Conservation (phyloP, 1,284 basidiomycete genomes). For the Pulchroboletus neoregius region DNA sequence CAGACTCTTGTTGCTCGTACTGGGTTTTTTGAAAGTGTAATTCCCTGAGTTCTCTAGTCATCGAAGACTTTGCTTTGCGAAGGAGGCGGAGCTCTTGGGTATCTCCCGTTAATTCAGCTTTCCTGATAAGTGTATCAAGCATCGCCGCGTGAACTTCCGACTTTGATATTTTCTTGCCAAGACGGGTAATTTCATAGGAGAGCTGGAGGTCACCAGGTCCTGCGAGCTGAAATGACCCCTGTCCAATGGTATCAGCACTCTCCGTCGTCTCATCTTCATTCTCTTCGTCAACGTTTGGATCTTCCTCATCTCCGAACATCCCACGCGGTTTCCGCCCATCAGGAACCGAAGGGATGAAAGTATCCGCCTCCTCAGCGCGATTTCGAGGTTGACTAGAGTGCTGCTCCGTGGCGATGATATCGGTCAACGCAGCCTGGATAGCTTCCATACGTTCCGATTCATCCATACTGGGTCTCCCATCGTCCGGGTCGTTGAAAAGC, state of each 20-base stretch:
- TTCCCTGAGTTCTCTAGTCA: constrained; percentile 80
- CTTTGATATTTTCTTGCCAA: constrained; percentile 72
- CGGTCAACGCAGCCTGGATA: constrained; percentile 89
- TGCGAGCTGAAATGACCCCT: constrained; percentile 63
- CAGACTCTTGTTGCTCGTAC: constrained; percentile 86
- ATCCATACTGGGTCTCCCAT: constrained; percentile 57
- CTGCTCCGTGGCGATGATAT: constrained; percentile 86
- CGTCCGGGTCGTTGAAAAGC: constrained; percentile 75
- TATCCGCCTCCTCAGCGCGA: constrained; percentile 10
- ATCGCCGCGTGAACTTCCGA: constrained; percentile 78
- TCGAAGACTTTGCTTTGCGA: constrained; percentile 73
- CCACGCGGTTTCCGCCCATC: constrained; percentile 27
- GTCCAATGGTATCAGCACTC: constrained; percentile 43
- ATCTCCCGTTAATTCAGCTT: constrained; percentile 92
- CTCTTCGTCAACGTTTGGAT: constrained; percentile 36
- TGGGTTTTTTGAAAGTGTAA: constrained; percentile 86
- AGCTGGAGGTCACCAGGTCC: constrained; percentile 85
- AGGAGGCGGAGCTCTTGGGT: constrained; percentile 81
- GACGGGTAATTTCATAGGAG: constrained; percentile 73
- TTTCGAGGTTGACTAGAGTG: constrained; percentile 31
- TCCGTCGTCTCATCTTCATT: constrained; percentile 41
- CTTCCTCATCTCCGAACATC: constrained; percentile 36
- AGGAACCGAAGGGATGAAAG: constrained; percentile 3
- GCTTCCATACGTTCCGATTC: constrained; percentile 83
- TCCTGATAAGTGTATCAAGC: constrained; percentile 83